A percentile compares a stretch with the other conserved stretches of the same genome.
Evolutionary conservation across 2,329 filamentous ascomycete genomes (phyloP).

Genomic region (Trichoderma arundinaceum): DNA sequence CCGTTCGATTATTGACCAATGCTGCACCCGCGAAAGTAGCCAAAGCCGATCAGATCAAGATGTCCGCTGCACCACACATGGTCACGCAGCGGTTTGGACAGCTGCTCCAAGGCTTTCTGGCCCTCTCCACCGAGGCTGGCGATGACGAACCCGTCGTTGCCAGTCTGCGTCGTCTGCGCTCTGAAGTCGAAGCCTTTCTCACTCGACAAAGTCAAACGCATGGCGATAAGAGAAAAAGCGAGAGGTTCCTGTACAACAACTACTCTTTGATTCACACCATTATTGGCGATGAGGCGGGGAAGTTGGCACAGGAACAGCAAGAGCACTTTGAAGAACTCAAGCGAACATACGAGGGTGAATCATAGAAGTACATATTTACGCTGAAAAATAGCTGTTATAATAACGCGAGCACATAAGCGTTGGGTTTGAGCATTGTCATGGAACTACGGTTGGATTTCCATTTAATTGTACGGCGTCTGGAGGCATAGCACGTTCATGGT

Average conservation of each 20-base stretch:
- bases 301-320: slow-evolving; percentile 75
- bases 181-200: slow-evolving; percentile 84
- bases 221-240: slow-evolving; percentile 78
- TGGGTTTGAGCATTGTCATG: not conserved
- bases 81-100: slow-evolving; percentile 96
- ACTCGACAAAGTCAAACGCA: slow-evolving; percentile 77
- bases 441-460: slow-evolving; percentile 4
- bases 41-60: slow-evolving; percentile 58
- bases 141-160: slow-evolving; percentile 92
- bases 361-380: slow-evolving; percentile 20
- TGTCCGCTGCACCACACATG: slow-evolving; percentile 84
- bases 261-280: slow-evolving; percentile 95
- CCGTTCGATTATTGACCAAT: slow-evolving; percentile 70
- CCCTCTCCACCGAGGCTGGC: slow-evolving; percentile 84
- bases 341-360: slow-evolving; percentile 58
- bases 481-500: slow-evolving; percentile 14
- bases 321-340: slow-evolving; percentile 74
- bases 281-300: slow-evolving; percentile 76
- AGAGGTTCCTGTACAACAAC: slow-evolving; percentile 93
- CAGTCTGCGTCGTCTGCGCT: slow-evolving; percentile 76
- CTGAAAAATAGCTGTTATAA: not conserved
- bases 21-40: slow-evolving; percentile 52
- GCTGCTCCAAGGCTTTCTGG: slow-evolving; percentile 82
- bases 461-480: slow-evolving; percentile 23
- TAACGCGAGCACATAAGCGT: not conserved